These are phyloP conservation scores for Cokeromyces recurvatus DNA, from an alignment of 371 early-diverging fungal genomes.

Conservation along the genomic window DNA sequence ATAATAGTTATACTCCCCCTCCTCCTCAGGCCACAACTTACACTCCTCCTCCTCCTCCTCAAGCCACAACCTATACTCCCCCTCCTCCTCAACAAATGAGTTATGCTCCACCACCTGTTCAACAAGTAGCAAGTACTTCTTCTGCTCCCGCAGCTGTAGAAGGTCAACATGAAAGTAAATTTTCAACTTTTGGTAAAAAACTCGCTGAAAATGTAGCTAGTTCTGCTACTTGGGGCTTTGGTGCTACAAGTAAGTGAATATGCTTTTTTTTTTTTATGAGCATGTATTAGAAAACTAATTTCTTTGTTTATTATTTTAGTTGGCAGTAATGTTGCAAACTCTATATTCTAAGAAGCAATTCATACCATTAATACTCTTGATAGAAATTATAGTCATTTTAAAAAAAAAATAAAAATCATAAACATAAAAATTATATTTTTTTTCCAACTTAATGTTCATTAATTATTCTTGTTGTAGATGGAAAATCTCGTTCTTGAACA, in stretches of 20 bases:
- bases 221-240: conserved; percentile 43
- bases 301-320: conserved; percentile 14
- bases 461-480: no score
- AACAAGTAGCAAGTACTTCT: conserved; percentile 5
- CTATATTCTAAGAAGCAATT: conserved; percentile 17
- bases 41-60: conserved; percentile 15
- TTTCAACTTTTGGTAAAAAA: conserved; percentile 17
- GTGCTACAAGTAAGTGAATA: conserved; percentile 41
- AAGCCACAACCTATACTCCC: conserved; percentile 4
- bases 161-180: conserved; percentile 9
- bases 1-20: background rate
- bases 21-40: conserved; percentile 8
- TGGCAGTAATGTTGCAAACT: conserved; percentile 24
- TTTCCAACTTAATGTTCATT: no score
- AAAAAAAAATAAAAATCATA: no score
- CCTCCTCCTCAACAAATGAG: conserved; percentile 11
- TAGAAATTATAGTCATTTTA: no score
- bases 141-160: conserved; percentile 12
- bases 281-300: background rate
- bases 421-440: no score
- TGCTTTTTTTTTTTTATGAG: no score
- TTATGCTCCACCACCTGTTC: conserved; percentile 11
- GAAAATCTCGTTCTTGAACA: conserved; percentile 33
- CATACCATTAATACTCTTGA: no score
- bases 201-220: conserved; percentile 26